These are phyloP conservation scores for Periconia digitata DNA, from an alignment of 2,329 filamentous ascomycete species.

Conservation along the genomic window DNA sequence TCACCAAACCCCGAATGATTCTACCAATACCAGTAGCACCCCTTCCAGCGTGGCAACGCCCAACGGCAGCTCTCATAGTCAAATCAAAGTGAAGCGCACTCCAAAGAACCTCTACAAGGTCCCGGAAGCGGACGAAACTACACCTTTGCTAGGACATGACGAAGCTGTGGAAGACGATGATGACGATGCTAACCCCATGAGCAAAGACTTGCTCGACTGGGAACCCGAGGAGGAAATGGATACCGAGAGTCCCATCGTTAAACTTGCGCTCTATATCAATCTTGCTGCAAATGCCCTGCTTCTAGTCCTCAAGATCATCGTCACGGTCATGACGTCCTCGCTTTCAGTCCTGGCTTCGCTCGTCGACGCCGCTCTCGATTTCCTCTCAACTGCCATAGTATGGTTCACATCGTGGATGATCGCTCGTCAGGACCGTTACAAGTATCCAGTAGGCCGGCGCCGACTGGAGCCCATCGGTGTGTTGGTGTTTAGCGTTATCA, in stretches of 20 bases:
- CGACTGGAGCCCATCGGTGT: constrained; percentile 79
- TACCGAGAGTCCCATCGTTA: constrained; percentile 73
- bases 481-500: constrained; percentile 78
- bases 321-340: constrained; percentile 76
- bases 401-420: constrained; percentile 77
- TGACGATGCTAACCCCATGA: constrained; percentile 48
- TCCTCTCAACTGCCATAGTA: constrained; percentile 78
- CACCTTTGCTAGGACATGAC: constrained; percentile 56
- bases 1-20: constrained; percentile 16
- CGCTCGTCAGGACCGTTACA: constrained; percentile 70
- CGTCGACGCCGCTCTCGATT: constrained; percentile 79
- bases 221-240: constrained; percentile 71
- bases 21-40: constrained; percentile 16
- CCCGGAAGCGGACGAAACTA: constrained; percentile 62
- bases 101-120: constrained; percentile 84
- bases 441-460: constrained; percentile 76
- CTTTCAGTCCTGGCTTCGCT: constrained; percentile 79
- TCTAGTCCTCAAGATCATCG: constrained; percentile 73
- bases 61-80: constrained; percentile 32
- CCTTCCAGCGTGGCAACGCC: constrained; percentile 22
- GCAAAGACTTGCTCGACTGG: constrained; percentile 64
- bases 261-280: constrained; percentile 86
- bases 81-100: constrained; percentile 53
- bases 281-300: constrained; percentile 75
- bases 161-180: constrained; percentile 42